Conservation (phyloP, 192 early-diverging fungal genomes). For the Coemansia sp. region DNA sequence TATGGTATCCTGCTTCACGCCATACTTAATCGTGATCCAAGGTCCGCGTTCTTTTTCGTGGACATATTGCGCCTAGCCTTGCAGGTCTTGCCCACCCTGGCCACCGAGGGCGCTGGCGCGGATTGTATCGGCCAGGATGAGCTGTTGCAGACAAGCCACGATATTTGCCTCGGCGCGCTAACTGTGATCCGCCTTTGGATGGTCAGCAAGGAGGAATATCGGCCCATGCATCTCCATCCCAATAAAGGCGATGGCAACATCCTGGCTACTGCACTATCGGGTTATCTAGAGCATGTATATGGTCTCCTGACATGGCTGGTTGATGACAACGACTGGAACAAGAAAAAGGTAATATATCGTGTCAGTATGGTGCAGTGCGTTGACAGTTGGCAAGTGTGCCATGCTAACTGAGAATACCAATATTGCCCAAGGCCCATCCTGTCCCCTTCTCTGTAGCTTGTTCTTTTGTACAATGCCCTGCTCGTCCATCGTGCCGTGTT, state of each 20-base stretch:
- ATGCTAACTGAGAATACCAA: no score
- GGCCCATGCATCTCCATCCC: constrained; percentile 16
- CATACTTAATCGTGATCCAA: constrained; percentile 20
- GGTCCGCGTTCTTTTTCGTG: constrained; percentile 26
- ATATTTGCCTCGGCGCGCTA: constrained; percentile 21
- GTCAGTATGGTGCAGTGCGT: no score
- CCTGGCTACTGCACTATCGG: constrained; percentile 1
- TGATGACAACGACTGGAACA: constrained; percentile 18
- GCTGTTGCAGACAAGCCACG: constrained; percentile 15
- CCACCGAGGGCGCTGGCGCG: neutral
- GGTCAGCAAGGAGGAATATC: constrained; percentile 29
- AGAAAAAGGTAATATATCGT: constrained; percentile 31
- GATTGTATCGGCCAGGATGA: constrained; percentile 4
- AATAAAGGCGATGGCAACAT: neutral
- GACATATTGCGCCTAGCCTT: constrained; percentile 28
- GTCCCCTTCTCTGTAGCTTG: constrained; percentile 16
- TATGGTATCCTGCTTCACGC: constrained; percentile 21
- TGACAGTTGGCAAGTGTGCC: no score
- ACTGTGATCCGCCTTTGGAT: constrained; percentile 37
- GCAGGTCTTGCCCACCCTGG: constrained; percentile 2
- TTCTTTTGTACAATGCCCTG: constrained; percentile 29
- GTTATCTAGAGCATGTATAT: constrained; percentile 21
- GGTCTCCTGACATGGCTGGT: constrained; percentile 20
- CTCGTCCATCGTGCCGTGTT: constrained; percentile 22
- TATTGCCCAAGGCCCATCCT: no score